Conservation (phyloP, 2,329 filamentous ascomycete genomes). For the Colletotrichum graminicola region DNA sequence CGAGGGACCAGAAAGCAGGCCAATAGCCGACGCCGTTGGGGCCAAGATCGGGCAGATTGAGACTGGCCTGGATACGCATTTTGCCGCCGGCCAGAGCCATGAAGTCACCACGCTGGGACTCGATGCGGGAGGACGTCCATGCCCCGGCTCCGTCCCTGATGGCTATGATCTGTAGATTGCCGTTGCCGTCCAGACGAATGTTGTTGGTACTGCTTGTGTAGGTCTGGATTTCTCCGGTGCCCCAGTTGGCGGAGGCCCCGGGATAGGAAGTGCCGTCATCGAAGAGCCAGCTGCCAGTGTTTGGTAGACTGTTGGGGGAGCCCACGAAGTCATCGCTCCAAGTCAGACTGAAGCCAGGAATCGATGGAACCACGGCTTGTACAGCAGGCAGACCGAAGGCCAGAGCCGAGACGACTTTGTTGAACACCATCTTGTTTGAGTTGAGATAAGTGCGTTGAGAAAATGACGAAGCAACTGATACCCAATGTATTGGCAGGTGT, state of each 20-base stretch:
- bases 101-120: slow-evolving; percentile 53
- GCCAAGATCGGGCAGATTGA: slow-evolving; percentile 56
- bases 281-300: slow-evolving; percentile 57
- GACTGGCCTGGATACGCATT: slow-evolving; percentile 54
- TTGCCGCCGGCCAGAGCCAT: slow-evolving; percentile 50
- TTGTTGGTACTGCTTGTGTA: slow-evolving; percentile 59
- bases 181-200: slow-evolving; percentile 62
- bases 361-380: slow-evolving; percentile 37
- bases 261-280: slow-evolving; percentile 60
- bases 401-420: slow-evolving; percentile 20
- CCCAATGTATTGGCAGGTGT: not conserved
- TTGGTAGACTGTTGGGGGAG: slow-evolving; percentile 49
- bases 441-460: not conserved
- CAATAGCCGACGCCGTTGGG: slow-evolving; percentile 53
- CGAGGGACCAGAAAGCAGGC: slow-evolving; percentile 62
- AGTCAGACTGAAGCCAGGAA: slow-evolving; percentile 44
- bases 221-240: slow-evolving; percentile 61
- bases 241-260: slow-evolving; percentile 61
- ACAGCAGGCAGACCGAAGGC: slow-evolving; percentile 26
- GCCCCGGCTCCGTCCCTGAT: slow-evolving; percentile 51
- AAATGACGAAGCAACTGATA: not conserved
- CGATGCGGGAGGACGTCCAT: slow-evolving; percentile 62
- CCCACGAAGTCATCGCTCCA: slow-evolving; percentile 53
- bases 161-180: slow-evolving; percentile 60
- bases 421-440: slow-evolving; percentile 17